phyloP scores from a whole-genome alignment of 2,329 filamentous ascomycete species.

The Cercospora sojina region DNA sequence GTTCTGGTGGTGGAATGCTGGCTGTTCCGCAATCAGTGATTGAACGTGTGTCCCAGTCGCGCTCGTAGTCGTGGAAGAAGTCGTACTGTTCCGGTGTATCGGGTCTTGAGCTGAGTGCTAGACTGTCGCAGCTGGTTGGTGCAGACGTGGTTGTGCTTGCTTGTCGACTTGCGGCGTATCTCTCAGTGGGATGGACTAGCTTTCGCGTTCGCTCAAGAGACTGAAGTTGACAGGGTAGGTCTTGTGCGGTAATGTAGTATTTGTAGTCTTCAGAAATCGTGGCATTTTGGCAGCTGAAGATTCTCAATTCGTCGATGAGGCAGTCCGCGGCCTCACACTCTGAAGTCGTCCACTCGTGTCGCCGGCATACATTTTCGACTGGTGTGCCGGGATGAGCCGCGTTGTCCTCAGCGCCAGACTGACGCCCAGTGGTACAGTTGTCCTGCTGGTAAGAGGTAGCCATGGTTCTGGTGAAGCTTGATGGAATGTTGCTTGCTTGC shows the following conservation, averaged over 20 bases:
- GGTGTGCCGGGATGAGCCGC: constrained; percentile 7
- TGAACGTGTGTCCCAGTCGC: constrained; percentile 1
- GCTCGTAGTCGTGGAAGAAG: constrained; percentile 8
- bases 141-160: background rate
- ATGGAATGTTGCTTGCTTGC: background rate
- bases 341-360: constrained; percentile 4
- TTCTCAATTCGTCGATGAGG: constrained; percentile 1
- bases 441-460: background rate
- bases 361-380: background rate
- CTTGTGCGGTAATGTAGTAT: background rate
- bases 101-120: background rate
- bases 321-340: constrained; percentile 4
- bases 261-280: background rate
- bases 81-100: constrained; percentile 8
- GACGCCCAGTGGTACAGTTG: background rate
- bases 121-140: background rate
- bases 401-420: background rate
- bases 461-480: constrained; percentile 11
- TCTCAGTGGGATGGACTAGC: background rate
- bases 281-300: constrained; percentile 1
- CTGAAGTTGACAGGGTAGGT: background rate
- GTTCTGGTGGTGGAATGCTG: background rate
- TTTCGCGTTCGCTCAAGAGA: background rate
- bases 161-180: background rate
- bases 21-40: constrained; percentile 2